Conservation (phyloP, 352 stramenopile species). For the Pythium phragmiticola region DNA sequence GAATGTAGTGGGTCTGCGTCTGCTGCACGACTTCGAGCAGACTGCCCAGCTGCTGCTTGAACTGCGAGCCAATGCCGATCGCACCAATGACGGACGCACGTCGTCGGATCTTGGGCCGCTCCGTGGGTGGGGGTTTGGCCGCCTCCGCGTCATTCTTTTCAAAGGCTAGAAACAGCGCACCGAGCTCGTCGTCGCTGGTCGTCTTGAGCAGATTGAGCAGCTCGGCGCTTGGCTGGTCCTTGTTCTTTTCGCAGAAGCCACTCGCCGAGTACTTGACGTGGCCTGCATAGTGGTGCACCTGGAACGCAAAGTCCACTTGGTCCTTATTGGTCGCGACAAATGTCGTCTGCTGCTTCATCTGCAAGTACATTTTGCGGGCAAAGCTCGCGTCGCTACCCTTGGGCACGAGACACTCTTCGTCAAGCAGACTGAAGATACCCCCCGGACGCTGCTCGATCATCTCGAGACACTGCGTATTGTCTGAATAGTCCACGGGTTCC, state of each 20-base stretch:
- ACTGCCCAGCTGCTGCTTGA: slow-evolving; percentile 91
- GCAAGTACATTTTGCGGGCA: slow-evolving; percentile 71
- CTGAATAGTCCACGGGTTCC: slow-evolving; percentile 63
- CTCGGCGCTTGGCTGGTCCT: slow-evolving; percentile 82
- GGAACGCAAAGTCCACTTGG: slow-evolving; percentile 69
- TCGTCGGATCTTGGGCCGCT: slow-evolving; percentile 50
- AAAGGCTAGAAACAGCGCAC: slow-evolving; percentile 73
- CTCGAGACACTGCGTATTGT: slow-evolving; percentile 79
- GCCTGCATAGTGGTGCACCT: slow-evolving; percentile 82
- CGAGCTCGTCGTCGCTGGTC: slow-evolving; percentile 53
- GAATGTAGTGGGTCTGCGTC: slow-evolving; percentile 97
- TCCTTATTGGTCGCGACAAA: slow-evolving; percentile 69
- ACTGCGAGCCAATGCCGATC: slow-evolving; percentile 89
- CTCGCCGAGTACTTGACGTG: slow-evolving; percentile 68
- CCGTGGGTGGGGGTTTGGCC: slow-evolving; percentile 23
- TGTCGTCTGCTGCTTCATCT: slow-evolving; percentile 51
- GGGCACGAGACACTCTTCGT: slow-evolving; percentile 86
- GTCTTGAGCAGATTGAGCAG: slow-evolving; percentile 64
- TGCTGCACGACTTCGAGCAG: slow-evolving; percentile 93
- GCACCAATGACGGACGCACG: slow-evolving; percentile 70
- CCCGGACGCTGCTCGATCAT: slow-evolving; percentile 80
- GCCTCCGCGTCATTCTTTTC: slow-evolving; percentile 41
- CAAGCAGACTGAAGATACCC: slow-evolving; percentile 75
- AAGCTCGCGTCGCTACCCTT: slow-evolving; percentile 77
- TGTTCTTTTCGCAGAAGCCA: slow-evolving; percentile 89